Evolutionary conservation across 345 rosid species (phyloP).

Genomic region (Arabidopsis suecica): DNA sequence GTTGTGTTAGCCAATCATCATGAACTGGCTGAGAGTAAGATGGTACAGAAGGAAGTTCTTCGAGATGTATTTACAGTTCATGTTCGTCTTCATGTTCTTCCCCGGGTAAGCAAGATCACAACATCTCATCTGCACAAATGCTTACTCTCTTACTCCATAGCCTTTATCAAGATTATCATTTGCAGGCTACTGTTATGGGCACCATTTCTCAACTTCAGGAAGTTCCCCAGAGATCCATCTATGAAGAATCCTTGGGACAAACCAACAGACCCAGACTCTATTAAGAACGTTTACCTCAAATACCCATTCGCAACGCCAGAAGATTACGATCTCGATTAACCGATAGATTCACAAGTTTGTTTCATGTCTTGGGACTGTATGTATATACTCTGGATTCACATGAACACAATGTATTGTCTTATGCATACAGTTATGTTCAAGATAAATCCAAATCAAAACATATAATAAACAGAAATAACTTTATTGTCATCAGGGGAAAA

Average conservation of each 20-base stretch:
- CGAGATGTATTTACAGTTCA: slow-evolving; percentile 91
- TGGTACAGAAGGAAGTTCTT: slow-evolving; percentile 83
- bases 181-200: slow-evolving; percentile 83
- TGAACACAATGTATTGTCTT: slow-evolving; percentile 26
- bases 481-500: slow-evolving; percentile 30
- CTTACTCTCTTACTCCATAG: neutral
- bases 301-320: slow-evolving; percentile 84
- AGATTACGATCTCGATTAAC: slow-evolving; percentile 55
- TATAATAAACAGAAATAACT: slow-evolving; percentile 34
- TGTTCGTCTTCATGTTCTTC: slow-evolving; percentile 89
- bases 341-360: neutral
- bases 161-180: neutral
- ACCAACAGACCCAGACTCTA: slow-evolving; percentile 67
- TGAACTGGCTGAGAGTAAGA: slow-evolving; percentile 89
- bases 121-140: slow-evolving; percentile 14
- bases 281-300: slow-evolving; percentile 59
- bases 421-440: slow-evolving; percentile 15
- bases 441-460: slow-evolving; percentile 18
- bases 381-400: slow-evolving; percentile 6
- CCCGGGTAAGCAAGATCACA: slow-evolving; percentile 62
- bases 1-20: slow-evolving; percentile 72
- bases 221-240: slow-evolving; percentile 83
- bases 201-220: slow-evolving; percentile 91
- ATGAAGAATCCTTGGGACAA: slow-evolving; percentile 82
- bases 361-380: slow-evolving; percentile 8